Evolutionary conservation across 441 rosid species (phyloP).

Genomic region (Iberis amara): DNA sequence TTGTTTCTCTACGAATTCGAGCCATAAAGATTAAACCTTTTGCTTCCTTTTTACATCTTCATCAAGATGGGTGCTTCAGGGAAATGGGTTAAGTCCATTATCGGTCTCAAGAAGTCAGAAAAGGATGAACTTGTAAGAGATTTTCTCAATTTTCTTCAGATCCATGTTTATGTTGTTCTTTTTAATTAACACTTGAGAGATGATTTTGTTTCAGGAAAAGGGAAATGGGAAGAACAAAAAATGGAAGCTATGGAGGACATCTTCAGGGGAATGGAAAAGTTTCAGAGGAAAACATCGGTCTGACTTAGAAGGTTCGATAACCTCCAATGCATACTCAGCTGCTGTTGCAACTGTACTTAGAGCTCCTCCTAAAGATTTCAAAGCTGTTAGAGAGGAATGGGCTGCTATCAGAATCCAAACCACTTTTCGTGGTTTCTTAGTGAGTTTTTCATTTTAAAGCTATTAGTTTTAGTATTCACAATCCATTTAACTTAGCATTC

Average conservation of each 20-base stretch:
- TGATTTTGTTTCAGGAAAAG: conserved; percentile 37
- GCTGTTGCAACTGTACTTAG: conserved; percentile 84
- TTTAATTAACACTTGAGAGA: background rate
- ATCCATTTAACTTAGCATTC: background rate
- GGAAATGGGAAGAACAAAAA: conserved; percentile 51
- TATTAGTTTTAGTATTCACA: no score
- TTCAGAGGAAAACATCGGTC: conserved; percentile 34
- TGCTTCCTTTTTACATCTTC: conserved; percentile 4
- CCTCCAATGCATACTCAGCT: conserved; percentile 48
- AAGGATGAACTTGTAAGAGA: conserved; percentile 54
- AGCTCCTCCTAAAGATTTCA: conserved; percentile 84
- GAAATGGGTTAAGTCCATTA: conserved; percentile 82
- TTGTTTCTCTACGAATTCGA: conserved; percentile 24
- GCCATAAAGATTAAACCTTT: conserved; percentile 22
- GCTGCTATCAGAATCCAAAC: conserved; percentile 89
- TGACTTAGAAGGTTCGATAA: conserved; percentile 51
- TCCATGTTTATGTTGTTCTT: no score
- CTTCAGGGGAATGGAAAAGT: conserved; percentile 62
- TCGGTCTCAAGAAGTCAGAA: conserved; percentile 61
- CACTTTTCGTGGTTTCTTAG: conserved; percentile 90
- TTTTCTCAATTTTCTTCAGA: background rate
- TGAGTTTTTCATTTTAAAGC: conserved; percentile 26
- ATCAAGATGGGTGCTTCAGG: conserved; percentile 69
- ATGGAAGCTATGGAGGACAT: conserved; percentile 78
- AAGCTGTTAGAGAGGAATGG: conserved; percentile 71